Evolutionary conservation across 495 filamentous ascomycete species (phyloP), one percentile per base, ranked within the genome.

Genomic region (Podospora bellae-mahoneyi): DNA sequence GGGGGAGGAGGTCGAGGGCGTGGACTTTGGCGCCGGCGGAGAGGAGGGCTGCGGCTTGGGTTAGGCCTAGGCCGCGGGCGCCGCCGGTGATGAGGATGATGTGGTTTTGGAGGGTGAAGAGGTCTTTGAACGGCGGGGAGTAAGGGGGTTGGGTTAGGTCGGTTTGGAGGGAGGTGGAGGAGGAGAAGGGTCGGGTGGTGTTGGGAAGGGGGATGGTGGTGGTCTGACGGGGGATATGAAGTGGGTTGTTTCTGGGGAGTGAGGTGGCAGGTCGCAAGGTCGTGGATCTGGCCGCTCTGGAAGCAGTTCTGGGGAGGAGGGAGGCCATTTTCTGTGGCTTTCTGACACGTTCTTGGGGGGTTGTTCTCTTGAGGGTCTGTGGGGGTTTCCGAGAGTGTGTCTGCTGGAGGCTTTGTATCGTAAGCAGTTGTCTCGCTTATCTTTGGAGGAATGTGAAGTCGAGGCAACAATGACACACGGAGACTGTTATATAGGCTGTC

Each of bases 71-170:
- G 1, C 93, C 93, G 67, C 91, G 87, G 3, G 87, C 93, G 65
- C 86, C 93, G 32, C 93, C 93, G 2, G 91, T 91, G 5, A 97
- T 88, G 30, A 91, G 74, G 48, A 96, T 83, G 7, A 96, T 90
- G 73, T 90, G 93, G 76, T 87, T 88, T 26, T 84, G 83, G 71
- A 97, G 84, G 75, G 83, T 89, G 82, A 96, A 97, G 71, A 96
- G 92, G 27, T 91, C 88, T 65, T 94, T 83, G 57, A 78, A 34
- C 1, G 60, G 72, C 2, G 60, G 72, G 68, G 55, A 76, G 34
- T 60, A 62, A 28, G 60, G 28, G 19, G 55, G 10, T 59, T 58
- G 28, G 10, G 63, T 4, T 19, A 59, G 20, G 4, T 59, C 1
- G 32, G 30, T 57, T 10, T 66, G 67, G 2, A 59, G 60, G 39